These are phyloP conservation scores for Aspergillus novofumigatus DNA, from an alignment of 2,329 filamentous ascomycete genomes.

Conservation along the genomic window DNA sequence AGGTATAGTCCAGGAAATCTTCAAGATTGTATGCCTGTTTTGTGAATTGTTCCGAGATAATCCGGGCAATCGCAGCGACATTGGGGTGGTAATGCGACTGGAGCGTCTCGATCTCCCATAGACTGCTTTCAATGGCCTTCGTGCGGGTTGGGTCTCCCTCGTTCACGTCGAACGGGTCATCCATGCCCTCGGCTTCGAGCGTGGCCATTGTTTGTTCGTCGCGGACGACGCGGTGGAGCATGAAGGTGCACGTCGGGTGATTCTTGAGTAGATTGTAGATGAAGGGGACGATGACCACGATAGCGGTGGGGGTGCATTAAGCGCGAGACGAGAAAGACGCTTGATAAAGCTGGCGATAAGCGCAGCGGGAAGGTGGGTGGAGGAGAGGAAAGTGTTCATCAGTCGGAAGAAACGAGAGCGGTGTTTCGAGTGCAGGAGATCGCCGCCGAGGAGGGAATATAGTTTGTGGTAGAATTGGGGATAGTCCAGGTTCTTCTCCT, in stretches of 20 bases:
- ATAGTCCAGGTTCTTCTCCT: conserved; percentile 91
- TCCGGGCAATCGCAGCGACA: conserved; percentile 87
- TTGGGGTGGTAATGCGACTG: conserved; percentile 96
- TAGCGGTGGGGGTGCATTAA: conserved; percentile 83
- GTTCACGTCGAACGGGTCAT: conserved; percentile 72
- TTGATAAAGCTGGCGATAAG: conserved; percentile 97
- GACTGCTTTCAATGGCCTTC: conserved; percentile 79
- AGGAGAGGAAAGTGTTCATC: conserved; percentile 82
- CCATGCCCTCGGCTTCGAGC: conserved; percentile 59
- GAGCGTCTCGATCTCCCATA: conserved; percentile 92
- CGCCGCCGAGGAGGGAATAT: conserved; percentile 83
- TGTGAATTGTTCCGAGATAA: conserved; percentile 94
- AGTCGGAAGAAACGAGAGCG: conserved; percentile 90
- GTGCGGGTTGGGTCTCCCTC: conserved; percentile 83
- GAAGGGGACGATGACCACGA: conserved; percentile 86
- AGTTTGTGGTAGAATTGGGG: conserved; percentile 90
- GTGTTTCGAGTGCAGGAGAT: conserved; percentile 89
- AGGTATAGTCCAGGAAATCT: conserved; percentile 94
- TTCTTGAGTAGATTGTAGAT: conserved; percentile 90
- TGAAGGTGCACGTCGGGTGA: conserved; percentile 89
- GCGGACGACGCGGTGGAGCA: conserved; percentile 76
- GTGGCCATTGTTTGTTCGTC: conserved; percentile 55
- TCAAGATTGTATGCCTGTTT: conserved; percentile 94
- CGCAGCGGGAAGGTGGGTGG: conserved; percentile 84
- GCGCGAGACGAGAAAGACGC: conserved; percentile 73